Base-by-base conservation (phyloP, 106 monocot species). In the Platanthera zijinensis region DNA sequence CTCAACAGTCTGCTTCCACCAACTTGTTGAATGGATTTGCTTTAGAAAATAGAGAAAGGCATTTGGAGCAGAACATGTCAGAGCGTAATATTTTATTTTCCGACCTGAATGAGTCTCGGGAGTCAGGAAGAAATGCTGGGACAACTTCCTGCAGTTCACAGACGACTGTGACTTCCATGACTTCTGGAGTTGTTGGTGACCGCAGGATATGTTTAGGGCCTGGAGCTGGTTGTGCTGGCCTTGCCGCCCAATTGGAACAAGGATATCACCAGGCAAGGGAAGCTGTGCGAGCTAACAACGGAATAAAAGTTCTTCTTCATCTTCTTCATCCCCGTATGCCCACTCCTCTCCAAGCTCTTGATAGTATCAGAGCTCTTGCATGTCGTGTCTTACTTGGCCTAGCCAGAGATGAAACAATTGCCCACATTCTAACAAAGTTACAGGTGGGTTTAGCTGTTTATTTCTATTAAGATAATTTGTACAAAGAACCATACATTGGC, bases 341-440 rank as follows among this genome's bases (percentile, higher is more conserved):
- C 66, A 90, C 87, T 25, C 91, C 94, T 59, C 93, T 93, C 46
- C 87, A 79, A 19, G 78, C 89, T 78, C 79, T 97, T 71, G 97
- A 97, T 66, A 84, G 87, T 66, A 79, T 97, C 45, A 84, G 97
- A 10, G 97, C 91, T 48, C 91, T 94, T 76, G 91, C 94, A 14
- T 97, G 97, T 61, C 94, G 94, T 68, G 94, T 97, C n/a, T 83
- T 97, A 68, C 89, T 97, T 70, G 97, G 97, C 57, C 74, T 97
- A 74, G 93, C 97, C 17, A 91, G 91, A 80, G 97, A 97, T 78
- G 89, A 94, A 56, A 81, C 97, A 49, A 97, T 97, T 78, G 89
- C 97, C 52, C 97, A 97, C 77, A 97, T 97, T 78, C 59, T 97
- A 74, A 97, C 97, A 17, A 94, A 94, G 75, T 89, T 94, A 46